Conservation (phyloP, 495 filamentous ascomycete genomes). For the Hypoxylon rickii region DNA sequence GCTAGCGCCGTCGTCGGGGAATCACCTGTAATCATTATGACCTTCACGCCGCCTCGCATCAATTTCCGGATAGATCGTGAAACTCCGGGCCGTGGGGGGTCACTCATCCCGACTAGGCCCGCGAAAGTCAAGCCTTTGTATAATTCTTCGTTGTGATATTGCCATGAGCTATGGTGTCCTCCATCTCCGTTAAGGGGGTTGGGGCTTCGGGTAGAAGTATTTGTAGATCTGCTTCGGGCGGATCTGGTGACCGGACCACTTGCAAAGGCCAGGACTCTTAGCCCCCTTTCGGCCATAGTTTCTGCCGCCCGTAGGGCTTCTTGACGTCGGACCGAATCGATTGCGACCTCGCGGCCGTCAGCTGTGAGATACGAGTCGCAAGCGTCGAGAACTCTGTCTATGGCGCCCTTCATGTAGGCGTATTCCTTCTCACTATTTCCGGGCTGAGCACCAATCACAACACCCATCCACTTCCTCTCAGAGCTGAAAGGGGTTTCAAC, state of each 20-base stretch:
- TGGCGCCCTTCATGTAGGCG: conserved; percentile 92
- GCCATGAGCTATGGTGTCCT: conserved; percentile 45
- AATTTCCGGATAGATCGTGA: conserved; percentile 86
- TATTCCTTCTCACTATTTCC: conserved; percentile 62
- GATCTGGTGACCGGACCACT: conserved; percentile 64
- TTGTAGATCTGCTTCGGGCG: conserved; percentile 39
- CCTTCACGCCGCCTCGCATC: conserved; percentile 90
- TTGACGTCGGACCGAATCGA: conserved; percentile 77
- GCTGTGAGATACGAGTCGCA: conserved; percentile 90
- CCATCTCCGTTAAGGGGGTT: conserved; percentile 39
- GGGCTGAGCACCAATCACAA: conserved; percentile 70
- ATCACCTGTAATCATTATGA: conserved; percentile 99
- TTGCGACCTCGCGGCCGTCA: conserved; percentile 82
- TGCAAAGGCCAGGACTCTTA: conserved; percentile 89
- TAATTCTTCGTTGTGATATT: conserved; percentile 65
- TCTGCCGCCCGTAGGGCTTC: conserved; percentile 82
- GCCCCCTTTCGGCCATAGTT: conserved; percentile 87
- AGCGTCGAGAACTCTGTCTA: conserved; percentile 82
- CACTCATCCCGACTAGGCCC: conserved; percentile 94
- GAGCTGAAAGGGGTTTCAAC: conserved; percentile 94
- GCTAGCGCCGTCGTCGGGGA: conserved; percentile 91
- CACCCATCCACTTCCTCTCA: conserved; percentile 98
- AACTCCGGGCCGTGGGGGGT: conserved; percentile 88
- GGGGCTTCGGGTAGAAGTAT: conserved; percentile 32
- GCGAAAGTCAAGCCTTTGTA: conserved; percentile 88